Evolutionary conservation across 139 green algal genomes (phyloP).

Genomic region (Coelastrella sp.): DNA sequence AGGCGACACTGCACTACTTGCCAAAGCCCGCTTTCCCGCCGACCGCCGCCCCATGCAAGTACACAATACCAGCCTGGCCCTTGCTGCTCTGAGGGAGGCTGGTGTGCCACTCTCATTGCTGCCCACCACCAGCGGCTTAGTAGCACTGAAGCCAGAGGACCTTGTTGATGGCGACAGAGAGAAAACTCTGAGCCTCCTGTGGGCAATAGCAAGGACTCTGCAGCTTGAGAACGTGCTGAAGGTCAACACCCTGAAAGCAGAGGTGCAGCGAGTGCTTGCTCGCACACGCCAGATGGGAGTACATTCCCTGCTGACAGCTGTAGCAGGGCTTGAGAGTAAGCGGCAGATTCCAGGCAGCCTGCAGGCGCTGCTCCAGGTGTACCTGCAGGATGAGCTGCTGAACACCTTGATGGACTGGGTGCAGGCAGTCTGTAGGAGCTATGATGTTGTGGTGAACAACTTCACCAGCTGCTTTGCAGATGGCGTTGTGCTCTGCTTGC

Average conservation of each 20-base stretch:
- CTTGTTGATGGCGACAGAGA: conserved; percentile 75
- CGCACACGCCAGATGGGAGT: neutral
- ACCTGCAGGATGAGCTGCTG: conserved; percentile 54
- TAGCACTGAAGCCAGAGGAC: conserved; percentile 56
- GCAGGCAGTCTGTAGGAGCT: conserved; percentile 68
- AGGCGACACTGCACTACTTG: conserved; percentile 31
- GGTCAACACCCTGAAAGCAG: conserved; percentile 44
- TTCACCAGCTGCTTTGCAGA: conserved; percentile 80
- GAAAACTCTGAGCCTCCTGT: conserved; percentile 74
- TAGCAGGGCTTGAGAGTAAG: neutral
- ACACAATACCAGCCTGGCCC: conserved; percentile 69
- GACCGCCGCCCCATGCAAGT: conserved; percentile 61
- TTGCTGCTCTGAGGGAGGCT: conserved; percentile 4
- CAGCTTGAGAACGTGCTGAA: conserved; percentile 53
- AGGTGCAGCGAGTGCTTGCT: conserved; percentile 53
- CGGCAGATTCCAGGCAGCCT: neutral
- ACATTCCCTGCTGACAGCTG: conserved; percentile 3
- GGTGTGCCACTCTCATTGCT: conserved; percentile 15
- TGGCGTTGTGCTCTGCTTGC: conserved; percentile 78
- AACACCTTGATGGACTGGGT: conserved; percentile 80
- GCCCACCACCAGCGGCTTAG: conserved; percentile 14
- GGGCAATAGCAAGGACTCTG: conserved; percentile 53
- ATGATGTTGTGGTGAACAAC: conserved; percentile 66
- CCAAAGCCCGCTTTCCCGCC: conserved; percentile 52
- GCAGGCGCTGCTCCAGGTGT: conserved; percentile 37